Percentiles rank a stretch among this genome's conserved stretches.
phyloP scores from a whole-genome alignment of 2,329 filamentous ascomycete species.

The Pseudocercospora pini-densiflorae region DNA sequence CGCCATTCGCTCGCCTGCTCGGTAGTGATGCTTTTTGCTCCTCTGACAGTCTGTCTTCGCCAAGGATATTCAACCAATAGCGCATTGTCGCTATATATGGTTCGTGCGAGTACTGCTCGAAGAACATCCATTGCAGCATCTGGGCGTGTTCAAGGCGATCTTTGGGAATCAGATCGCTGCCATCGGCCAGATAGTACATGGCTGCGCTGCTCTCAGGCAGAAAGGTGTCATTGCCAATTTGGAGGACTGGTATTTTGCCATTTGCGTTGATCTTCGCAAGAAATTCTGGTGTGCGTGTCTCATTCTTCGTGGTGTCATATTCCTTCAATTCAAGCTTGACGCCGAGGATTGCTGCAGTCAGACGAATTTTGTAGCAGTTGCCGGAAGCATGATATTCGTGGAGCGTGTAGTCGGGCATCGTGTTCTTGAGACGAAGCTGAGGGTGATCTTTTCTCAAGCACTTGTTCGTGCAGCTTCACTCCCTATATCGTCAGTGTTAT shows the following conservation, averaged over 20 bases:
- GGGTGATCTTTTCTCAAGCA: no score
- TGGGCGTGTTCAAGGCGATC: constrained; percentile 19
- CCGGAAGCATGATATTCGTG: constrained; percentile 21
- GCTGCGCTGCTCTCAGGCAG: constrained; percentile 27
- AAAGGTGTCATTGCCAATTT: constrained; percentile 19
- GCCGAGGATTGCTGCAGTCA: constrained; percentile 17
- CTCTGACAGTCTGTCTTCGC: constrained; percentile 8
- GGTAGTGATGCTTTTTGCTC: constrained; percentile 10
- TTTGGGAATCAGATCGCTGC: constrained; percentile 15
- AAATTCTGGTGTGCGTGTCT: constrained; percentile 19
- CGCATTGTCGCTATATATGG: constrained; percentile 15
- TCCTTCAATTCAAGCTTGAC: constrained; percentile 13
- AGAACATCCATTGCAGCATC: constrained; percentile 29
- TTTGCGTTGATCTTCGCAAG: constrained; percentile 21
- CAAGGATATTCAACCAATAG: constrained; percentile 11
- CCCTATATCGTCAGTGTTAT: neutral
- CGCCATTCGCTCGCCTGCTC: constrained; percentile 1
- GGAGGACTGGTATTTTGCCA: constrained; percentile 24
- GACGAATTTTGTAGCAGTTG: constrained; percentile 27
- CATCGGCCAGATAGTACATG: constrained; percentile 22
- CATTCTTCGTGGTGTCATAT: constrained; percentile 19
- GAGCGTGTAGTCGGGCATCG: constrained; percentile 16
- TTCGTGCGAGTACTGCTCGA: constrained; percentile 24
- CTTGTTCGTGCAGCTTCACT: no score
- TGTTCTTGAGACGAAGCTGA: neutral